A percentile compares a stretch with the other conserved stretches of the same genome.
phyloP scores from a whole-genome alignment of 2,329 filamentous ascomycete genomes.

The Cladosporium sp. region DNA sequence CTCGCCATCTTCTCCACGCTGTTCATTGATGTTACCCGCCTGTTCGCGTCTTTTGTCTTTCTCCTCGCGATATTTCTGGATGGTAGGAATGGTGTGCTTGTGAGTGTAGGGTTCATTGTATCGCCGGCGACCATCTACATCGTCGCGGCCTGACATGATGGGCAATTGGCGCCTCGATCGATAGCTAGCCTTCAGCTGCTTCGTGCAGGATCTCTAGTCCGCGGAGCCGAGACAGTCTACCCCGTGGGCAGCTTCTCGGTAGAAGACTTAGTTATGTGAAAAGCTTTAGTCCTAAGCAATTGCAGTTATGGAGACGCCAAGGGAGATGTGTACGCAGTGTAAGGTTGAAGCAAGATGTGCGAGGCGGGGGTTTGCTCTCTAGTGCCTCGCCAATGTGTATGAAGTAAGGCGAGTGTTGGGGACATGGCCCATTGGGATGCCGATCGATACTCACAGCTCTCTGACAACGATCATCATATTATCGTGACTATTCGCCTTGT shows the following conservation, averaged over 20 bases:
- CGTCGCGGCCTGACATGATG: slow-evolving; percentile 39
- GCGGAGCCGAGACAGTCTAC: neutral
- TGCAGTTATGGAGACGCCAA: slow-evolving; percentile 8
- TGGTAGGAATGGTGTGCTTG: slow-evolving; percentile 48
- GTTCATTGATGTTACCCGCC: slow-evolving; percentile 34
- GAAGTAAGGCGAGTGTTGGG: neutral
- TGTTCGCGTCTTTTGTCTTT: slow-evolving; percentile 42
- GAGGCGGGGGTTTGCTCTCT: neutral
- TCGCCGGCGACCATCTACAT: slow-evolving; percentile 44
- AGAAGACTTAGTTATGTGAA: slow-evolving; percentile 2
- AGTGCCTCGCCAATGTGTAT: slow-evolving; percentile 2
- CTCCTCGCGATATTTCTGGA: slow-evolving; percentile 49
- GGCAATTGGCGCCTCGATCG: neutral
- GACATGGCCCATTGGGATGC: neutral
- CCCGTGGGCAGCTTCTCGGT: neutral
- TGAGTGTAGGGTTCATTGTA: slow-evolving; percentile 47
- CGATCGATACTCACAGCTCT: neutral
- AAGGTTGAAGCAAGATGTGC: slow-evolving; percentile 3
- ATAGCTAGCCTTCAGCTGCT: neutral
- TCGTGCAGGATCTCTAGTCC: neutral
- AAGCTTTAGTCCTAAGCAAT: slow-evolving; percentile 16
- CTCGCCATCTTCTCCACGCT: slow-evolving; percentile 31
- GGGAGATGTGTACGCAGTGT: neutral
- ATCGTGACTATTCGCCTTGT: slow-evolving; percentile 1
- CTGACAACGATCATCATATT: slow-evolving; percentile 1